A percentile compares a stretch with the other conserved stretches of the same genome.
Evolutionary conservation across 2,329 filamentous ascomycete species (phyloP).

Genomic region (Ophiostoma tasmaniense): DNA sequence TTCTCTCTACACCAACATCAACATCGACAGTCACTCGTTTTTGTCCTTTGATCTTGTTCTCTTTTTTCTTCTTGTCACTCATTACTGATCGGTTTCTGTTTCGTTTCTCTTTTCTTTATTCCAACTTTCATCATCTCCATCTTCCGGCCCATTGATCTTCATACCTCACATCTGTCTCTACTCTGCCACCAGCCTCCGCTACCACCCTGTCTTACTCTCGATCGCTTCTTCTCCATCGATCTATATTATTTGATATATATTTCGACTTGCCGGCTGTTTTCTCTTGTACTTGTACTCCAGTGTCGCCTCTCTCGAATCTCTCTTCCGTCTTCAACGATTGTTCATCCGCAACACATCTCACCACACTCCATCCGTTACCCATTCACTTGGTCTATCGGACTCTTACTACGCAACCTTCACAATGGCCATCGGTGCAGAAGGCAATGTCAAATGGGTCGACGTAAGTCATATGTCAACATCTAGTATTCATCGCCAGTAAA

Average conservation of each 20-base stretch:
- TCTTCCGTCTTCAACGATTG: neutral
- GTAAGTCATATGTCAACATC: too few relatives aligned
- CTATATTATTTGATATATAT: neutral
- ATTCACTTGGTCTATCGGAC: slow-evolving; percentile 7
- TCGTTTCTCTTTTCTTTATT: neutral
- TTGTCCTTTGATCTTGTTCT: neutral
- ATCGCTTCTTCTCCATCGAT: neutral
- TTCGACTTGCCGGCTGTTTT: neutral
- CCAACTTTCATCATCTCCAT: neutral
- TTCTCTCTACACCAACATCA: neutral
- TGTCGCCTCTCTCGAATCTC: neutral
- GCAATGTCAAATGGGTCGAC: slow-evolving; percentile 53
- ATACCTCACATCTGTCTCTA: neutral
- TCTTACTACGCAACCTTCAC: neutral
- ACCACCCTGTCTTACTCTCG: neutral
- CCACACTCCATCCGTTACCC: neutral
- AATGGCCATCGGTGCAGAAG: slow-evolving; percentile 37
- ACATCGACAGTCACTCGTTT: slow-evolving; percentile 2
- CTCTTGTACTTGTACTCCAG: neutral
- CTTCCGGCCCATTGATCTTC: neutral
- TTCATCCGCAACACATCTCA: neutral
- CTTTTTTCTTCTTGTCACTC: neutral
- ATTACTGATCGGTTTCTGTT: neutral
- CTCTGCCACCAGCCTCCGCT: neutral
- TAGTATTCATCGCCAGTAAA: too few relatives aligned